phyloP scores from a whole-genome alignment of 306 rosid species.

The Gillenia trifoliata region DNA sequence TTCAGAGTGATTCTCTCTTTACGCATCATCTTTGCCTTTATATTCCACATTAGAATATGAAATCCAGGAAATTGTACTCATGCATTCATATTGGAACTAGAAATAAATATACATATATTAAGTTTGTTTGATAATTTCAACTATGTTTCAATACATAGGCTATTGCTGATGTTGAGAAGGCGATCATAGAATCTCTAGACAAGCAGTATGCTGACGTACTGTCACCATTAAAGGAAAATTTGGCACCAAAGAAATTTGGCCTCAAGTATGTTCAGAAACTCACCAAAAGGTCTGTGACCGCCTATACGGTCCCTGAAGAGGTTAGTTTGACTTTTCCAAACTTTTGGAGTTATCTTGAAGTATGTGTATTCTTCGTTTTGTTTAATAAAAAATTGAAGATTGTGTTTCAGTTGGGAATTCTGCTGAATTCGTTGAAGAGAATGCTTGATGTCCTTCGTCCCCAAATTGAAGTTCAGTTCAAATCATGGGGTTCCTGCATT shows the following conservation, averaged over 20 bases:
- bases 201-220: conserved; percentile 93
- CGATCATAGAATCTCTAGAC: conserved; percentile 83
- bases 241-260: conserved; percentile 90
- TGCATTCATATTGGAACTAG: not conserved
- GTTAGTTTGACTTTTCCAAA: conserved; percentile 36
- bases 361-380: not conserved
- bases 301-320: conserved; percentile 83
- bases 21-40: not conserved
- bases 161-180: conserved; percentile 83
- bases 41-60: not conserved
- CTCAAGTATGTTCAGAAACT: conserved; percentile 95
- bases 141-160: conserved; percentile 46
- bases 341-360: not conserved
- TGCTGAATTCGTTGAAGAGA: conserved; percentile 86
- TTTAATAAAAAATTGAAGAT: conserved; percentile 3
- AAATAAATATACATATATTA: not conserved
- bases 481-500: conserved; percentile 88
- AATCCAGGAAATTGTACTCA: not conserved
- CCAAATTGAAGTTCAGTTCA: conserved; percentile 80
- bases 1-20: not conserved
- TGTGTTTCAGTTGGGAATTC: conserved; percentile 70
- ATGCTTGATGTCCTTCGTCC: conserved; percentile 90
- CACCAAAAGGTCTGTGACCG: conserved; percentile 60
- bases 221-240: conserved; percentile 80
- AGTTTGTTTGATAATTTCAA: conserved; percentile 1